A percentile compares a stretch with the other conserved stretches of the same genome.
Evolutionary conservation across 2,329 filamentous ascomycete genomes (phyloP).

Genomic region (Stenocarpella maydis): DNA sequence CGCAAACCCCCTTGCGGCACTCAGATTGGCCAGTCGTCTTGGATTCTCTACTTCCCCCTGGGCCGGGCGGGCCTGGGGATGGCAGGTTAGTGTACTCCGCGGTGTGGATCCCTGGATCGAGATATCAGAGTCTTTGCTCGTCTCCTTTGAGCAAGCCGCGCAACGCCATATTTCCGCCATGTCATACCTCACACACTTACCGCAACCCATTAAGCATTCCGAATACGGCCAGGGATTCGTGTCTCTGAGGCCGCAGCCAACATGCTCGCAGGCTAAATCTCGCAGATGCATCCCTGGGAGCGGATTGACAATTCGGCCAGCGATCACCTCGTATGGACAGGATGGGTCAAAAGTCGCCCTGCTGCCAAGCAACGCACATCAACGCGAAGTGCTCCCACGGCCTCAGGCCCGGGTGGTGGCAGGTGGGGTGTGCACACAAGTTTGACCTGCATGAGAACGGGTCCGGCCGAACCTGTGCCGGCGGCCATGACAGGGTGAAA

Average conservation of each 20-base stretch:
- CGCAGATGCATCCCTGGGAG: neutral
- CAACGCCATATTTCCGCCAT: neutral
- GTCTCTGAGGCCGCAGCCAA: neutral
- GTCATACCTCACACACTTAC: neutral
- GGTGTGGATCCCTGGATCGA: constrained; percentile 19
- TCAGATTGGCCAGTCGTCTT: constrained; percentile 20
- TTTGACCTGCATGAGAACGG: constrained; percentile 23
- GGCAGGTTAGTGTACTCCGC: constrained; percentile 12
- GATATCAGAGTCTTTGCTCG: neutral
- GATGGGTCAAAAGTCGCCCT: neutral
- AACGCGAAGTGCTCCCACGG: neutral
- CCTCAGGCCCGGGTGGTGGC: constrained; percentile 17
- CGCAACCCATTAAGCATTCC: neutral
- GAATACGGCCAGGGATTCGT: neutral
- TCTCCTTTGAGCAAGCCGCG: neutral
- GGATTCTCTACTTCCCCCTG: constrained; percentile 8
- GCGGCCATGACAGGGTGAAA: too few relatives aligned
- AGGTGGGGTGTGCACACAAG: constrained; percentile 9
- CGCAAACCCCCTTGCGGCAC: constrained; percentile 7
- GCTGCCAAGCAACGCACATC: neutral
- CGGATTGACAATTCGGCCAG: neutral
- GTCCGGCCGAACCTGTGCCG: constrained; percentile 12
- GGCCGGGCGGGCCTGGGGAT: constrained; percentile 26
- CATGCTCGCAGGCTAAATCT: neutral
- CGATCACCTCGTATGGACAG: constrained; percentile 19